Base-by-base conservation (phyloP, 495 filamentous ascomycete species). In the Talaromyces stipitatus region DNA sequence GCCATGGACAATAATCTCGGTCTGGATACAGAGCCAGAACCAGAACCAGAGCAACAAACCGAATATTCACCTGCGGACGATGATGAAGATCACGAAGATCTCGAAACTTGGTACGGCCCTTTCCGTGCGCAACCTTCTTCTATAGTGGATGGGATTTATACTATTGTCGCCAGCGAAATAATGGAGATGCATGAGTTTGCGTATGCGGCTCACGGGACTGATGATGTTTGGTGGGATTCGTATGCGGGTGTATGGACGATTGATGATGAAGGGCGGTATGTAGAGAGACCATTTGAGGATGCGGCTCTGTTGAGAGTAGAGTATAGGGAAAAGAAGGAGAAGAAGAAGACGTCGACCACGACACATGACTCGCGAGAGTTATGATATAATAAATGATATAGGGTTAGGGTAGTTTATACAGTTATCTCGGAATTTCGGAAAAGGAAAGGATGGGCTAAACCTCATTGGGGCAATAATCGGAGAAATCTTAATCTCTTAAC, bases 171-270 rank as follows among this genome's bases (percentile, higher is more conserved):
- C 14, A 24, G 18, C 8, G 30, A 54, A 16, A 38, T 33, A 1
- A 54, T 54, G 52, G 18, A 54, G 27, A 54, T 28, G 30, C n/a
- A 54, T n/a, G 52, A 54, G n/a, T 54, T 54, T 23, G 52, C 52
- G n/a, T 54, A 54, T 30, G 29, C 28, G 3, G 52, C 52, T 10
- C 28, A 38, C 10, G 52, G 52, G 11, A 54, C 18, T 16, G 23
- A 54, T 26, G 52, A 27, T 38, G 33, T 54, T 0, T 54, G 52
- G 52, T 54, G 52, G 52, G 28, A 18, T 36, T 54, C 52, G 22
- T 28, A 54, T 41, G 33, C 10, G 0, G 52, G 52, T 11, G 18
- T 54, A 27, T 54, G 52, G 52, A 54, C 52, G 11, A 16, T 54
- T 3, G 30, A 36, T 41, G 16, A 36, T 7, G 32, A 54, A 7